phyloP scores from a whole-genome alignment of 495 filamentous ascomycete species.

The Bacidia rubella region DNA sequence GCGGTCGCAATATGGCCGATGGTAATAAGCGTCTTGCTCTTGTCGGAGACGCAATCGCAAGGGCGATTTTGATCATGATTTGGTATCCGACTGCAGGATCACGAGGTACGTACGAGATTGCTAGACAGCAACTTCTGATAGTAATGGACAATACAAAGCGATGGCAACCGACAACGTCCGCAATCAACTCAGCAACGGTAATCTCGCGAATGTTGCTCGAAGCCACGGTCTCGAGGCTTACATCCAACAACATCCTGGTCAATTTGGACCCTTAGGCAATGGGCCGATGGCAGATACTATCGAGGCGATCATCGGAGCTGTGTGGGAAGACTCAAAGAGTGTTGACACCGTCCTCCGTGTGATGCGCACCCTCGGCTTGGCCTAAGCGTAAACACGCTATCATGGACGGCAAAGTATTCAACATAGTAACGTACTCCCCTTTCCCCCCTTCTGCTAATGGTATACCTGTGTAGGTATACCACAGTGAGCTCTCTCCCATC shows the following conservation, averaged over 20 bases:
- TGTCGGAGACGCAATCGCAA: conserved; percentile 7
- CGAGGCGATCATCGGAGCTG: neutral
- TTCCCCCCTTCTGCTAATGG: neutral
- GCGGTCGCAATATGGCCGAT: neutral
- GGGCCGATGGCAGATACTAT: neutral
- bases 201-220: neutral
- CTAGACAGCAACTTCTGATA: neutral
- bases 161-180: neutral
- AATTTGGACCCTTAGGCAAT: neutral
- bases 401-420: neutral
- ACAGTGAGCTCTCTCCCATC: neutral
- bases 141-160: neutral
- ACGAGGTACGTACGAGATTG: conserved; percentile 1
- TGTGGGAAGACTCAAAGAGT: neutral
- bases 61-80: neutral
- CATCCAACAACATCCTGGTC: neutral
- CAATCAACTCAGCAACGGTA: neutral
- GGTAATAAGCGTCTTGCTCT: conserved; percentile 13
- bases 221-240: neutral
- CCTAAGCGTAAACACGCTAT: neutral
- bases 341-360: neutral
- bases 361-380: neutral
- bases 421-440: neutral
- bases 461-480: neutral
- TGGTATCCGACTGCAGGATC: conserved; percentile 2